Percentiles rank a stretch among this genome's conserved stretches.
Conservation (phyloP, 1,139 yeast species). For the Magnusiomyces ingens region DNA sequence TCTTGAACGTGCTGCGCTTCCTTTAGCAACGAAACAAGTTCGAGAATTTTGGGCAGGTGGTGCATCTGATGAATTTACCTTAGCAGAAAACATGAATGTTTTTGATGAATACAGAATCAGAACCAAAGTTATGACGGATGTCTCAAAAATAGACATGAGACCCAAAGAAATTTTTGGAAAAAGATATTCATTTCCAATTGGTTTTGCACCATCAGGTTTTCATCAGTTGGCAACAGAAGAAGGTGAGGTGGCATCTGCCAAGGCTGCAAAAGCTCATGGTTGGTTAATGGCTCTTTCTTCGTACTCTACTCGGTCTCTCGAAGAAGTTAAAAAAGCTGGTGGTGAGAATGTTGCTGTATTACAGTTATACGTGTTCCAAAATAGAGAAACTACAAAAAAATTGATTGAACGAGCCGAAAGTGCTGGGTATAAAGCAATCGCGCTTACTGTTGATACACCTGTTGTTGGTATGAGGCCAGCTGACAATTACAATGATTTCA, state of each 20-base stretch:
- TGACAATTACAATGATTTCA: constrained; percentile 43
- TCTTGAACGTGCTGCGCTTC: constrained; percentile 25
- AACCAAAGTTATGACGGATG: constrained; percentile 42
- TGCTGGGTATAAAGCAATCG: constrained; percentile 52
- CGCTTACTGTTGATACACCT: constrained; percentile 64
- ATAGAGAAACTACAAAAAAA: constrained; percentile 38
- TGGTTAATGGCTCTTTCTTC: constrained; percentile 35
- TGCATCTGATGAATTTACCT: constrained; percentile 33
- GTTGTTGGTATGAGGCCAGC: constrained; percentile 58
- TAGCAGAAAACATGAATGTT: constrained; percentile 30
- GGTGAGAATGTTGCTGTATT: constrained; percentile 29
- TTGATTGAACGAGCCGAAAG: constrained; percentile 46
- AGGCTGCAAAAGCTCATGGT: constrained; percentile 29
- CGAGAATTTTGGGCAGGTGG: constrained; percentile 36
- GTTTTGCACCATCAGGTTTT: constrained; percentile 61
- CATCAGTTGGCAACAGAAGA: constrained; percentile 58
- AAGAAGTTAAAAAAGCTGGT: constrained; percentile 31
- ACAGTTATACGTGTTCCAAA: constrained; percentile 44
- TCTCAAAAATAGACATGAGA: constrained; percentile 34
- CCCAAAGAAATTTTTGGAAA: constrained; percentile 39
- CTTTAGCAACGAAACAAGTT: constrained; percentile 27
- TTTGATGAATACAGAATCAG: constrained; percentile 34
- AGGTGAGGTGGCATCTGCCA: constrained; percentile 46
- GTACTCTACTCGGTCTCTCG: constrained; percentile 29
- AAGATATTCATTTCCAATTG: constrained; percentile 46